Base-by-base conservation (phyloP, 139 green algal genomes). In the Chlorella sp. region DNA sequence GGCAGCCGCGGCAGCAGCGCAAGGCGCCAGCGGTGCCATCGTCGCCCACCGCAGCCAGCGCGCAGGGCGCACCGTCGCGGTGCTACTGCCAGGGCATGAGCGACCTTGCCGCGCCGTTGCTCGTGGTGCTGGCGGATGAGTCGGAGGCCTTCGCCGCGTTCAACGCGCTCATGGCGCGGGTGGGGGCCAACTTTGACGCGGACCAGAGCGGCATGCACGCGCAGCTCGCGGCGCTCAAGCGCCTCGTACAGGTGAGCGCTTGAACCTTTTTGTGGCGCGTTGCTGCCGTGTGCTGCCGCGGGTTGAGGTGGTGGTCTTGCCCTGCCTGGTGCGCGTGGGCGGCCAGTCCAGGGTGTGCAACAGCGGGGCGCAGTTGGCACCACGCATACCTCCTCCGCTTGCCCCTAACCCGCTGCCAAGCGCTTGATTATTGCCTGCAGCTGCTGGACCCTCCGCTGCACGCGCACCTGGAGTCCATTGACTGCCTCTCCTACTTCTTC, bases 401-500 rank as follows among this genome's bases (percentile, higher is more conserved):
- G n/a, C n/a, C n/a, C n/a, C n/a, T n/a, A n/a, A n/a, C n/a, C n/a
- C n/a, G n/a, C n/a, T n/a, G n/a, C n/a, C n/a, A n/a, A n/a, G n/a
- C n/a, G n/a, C n/a, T n/a, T n/a, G n/a, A n/a, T n/a, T 55, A 17
- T 55, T 55, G 42, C 55, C 55, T 64, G 55, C 69, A 86, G 79
- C 70, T 94, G 62, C 74, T 97, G 76, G 93, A 97, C 77, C 89
- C 91, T 0, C 84, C 80, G 51, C 82, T 97, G 49, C 76, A 94
- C 60, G 82, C 84, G 24, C 84, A 88, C 77, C 76, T 97, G 36
- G 75, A 84, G 70, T 61, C 59, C 2, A 50, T 74, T 1, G 92
- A 93, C 76, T 90, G 83, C 74, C 80, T 91, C 34, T 88, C 87
- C 81, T 92, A 91, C 80, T 96, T 95, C 87, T 98, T 96, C 78